These are phyloP conservation scores for Cyclotella baltica DNA, from an alignment of 108 stramenopile genomes.

Conservation along the genomic window DNA sequence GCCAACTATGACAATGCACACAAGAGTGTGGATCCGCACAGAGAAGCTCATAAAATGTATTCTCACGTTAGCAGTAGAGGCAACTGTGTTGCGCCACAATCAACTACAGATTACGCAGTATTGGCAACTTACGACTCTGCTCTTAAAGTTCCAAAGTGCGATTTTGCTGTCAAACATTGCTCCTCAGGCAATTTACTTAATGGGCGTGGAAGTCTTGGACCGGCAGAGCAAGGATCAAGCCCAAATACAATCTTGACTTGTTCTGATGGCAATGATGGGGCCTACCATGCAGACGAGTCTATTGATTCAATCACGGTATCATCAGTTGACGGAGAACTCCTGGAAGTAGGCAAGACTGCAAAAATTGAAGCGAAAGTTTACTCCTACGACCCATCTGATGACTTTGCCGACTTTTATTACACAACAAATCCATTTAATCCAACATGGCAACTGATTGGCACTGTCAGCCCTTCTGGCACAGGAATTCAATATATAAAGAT, in stretches of 20 bases:
- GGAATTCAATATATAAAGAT: constrained; percentile 13
- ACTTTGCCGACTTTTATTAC: constrained; percentile 34
- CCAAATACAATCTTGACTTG: constrained; percentile 32
- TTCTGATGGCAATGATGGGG: constrained; percentile 21
- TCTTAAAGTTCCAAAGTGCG: constrained; percentile 19
- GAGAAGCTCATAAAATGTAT: constrained; percentile 21
- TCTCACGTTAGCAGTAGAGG: constrained; percentile 14
- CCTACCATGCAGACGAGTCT: constrained; percentile 34
- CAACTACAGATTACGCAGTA: background rate
- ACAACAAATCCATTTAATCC: constrained; percentile 34
- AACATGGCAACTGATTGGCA: constrained; percentile 29
- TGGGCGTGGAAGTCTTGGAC: constrained; percentile 22
- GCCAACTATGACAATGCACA: constrained; percentile 6
- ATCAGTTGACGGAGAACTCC: constrained; percentile 9
- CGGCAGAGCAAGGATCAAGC: background rate
- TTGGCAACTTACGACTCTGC: constrained; percentile 16
- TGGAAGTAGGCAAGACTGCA: constrained; percentile 15
- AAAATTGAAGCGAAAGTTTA: constrained; percentile 26
- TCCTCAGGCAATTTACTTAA: constrained; percentile 15
- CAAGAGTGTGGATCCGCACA: constrained; percentile 6
- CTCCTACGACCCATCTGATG: background rate
- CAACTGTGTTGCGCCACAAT: background rate
- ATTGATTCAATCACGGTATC: constrained; percentile 26
- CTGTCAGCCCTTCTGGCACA: background rate
- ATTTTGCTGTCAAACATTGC: too few relatives aligned